Percentiles rank a stretch among this genome's conserved stretches.
These are phyloP conservation scores for Magnaporthiopsis rhizophila DNA, from an alignment of 2,329 filamentous ascomycete genomes.

Conservation along the genomic window DNA sequence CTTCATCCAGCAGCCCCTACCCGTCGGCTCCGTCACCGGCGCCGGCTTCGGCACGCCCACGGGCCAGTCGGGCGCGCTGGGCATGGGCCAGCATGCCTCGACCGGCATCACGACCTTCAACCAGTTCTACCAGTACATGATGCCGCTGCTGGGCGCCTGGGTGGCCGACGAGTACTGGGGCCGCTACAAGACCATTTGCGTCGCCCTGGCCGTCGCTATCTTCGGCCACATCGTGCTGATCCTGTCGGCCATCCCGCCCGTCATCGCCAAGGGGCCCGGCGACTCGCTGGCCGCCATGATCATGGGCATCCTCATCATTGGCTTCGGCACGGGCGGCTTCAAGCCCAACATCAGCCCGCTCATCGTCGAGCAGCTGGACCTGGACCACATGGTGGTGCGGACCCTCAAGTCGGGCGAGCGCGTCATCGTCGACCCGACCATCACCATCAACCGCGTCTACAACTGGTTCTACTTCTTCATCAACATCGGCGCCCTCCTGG, in stretches of 20 bases:
- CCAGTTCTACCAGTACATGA: constrained; percentile 40
- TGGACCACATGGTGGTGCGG: constrained; percentile 45
- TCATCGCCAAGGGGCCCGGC: constrained; percentile 47
- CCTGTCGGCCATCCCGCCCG: constrained; percentile 53
- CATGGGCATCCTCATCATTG: constrained; percentile 45
- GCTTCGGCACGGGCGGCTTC: constrained; percentile 65
- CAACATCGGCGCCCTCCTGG: constrained; percentile 48
- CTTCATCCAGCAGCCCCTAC: constrained; percentile 53
- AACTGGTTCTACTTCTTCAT: constrained; percentile 60
- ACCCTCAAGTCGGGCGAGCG: constrained; percentile 48
- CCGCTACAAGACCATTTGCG: constrained; percentile 60
- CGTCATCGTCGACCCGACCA: constrained; percentile 56
- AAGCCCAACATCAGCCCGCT: constrained; percentile 65
- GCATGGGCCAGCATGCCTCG: constrained; percentile 32
- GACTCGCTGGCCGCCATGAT: constrained; percentile 54
- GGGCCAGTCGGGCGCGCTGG: constrained; percentile 44
- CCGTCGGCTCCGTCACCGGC: constrained; percentile 45
- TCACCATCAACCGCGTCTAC: constrained; percentile 56
- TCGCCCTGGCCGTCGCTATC: constrained; percentile 52
- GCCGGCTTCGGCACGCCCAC: constrained; percentile 25
- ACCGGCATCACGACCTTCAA: constrained; percentile 30
- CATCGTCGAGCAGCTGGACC: constrained; percentile 57
- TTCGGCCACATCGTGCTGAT: constrained; percentile 60
- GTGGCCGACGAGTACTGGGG: constrained; percentile 51
- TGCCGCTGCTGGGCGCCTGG: constrained; percentile 28